Evolutionary conservation across 2,329 filamentous ascomycete genomes (phyloP).

Genomic region (Shiraia sp.): DNA sequence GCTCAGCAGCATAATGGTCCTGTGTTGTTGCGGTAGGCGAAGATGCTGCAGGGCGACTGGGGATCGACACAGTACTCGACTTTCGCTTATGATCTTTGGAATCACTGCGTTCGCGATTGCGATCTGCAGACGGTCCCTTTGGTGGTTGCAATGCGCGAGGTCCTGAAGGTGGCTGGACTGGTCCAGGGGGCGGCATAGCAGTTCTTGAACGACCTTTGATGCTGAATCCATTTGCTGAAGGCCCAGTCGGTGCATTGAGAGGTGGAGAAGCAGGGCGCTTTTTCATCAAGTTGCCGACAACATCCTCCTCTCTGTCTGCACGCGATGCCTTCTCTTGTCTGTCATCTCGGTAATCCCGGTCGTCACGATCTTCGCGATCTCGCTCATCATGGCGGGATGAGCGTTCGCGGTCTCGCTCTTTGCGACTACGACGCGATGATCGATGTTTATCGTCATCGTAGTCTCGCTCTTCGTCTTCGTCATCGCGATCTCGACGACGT

Average conservation of each 20-base stretch:
- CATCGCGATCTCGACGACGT: constrained; percentile 55
- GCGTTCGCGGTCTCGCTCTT: constrained; percentile 47
- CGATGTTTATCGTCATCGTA: constrained; percentile 47
- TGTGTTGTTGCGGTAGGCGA: constrained; percentile 20
- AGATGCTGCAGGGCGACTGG: constrained; percentile 17
- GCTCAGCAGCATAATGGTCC: constrained; percentile 71
- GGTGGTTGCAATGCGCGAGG: constrained; percentile 42
- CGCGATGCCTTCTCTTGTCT: constrained; percentile 16
- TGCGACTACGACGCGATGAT: constrained; percentile 47
- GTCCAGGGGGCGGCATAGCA: constrained; percentile 30
- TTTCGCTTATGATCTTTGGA: constrained; percentile 21
- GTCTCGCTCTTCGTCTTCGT: constrained; percentile 40
- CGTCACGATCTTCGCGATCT: constrained; percentile 24
- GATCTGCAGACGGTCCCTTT: constrained; percentile 43
- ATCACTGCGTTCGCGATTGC: constrained; percentile 29
- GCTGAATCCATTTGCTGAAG: constrained; percentile 52
- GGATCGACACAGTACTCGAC: constrained; percentile 17
- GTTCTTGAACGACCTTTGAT: constrained; percentile 42
- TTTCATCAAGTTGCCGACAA: constrained; percentile 33
- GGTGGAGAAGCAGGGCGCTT: constrained; percentile 37
- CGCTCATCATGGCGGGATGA: constrained; percentile 30
- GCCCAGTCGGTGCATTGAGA: constrained; percentile 40
- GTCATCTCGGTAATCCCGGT: constrained; percentile 22
- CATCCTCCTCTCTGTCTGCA: constrained; percentile 22
- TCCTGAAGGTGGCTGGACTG: constrained; percentile 39